Evolutionary conservation across 768 basidiomycete species (phyloP).

Genomic region (Paxillus rubicundulus): DNA sequence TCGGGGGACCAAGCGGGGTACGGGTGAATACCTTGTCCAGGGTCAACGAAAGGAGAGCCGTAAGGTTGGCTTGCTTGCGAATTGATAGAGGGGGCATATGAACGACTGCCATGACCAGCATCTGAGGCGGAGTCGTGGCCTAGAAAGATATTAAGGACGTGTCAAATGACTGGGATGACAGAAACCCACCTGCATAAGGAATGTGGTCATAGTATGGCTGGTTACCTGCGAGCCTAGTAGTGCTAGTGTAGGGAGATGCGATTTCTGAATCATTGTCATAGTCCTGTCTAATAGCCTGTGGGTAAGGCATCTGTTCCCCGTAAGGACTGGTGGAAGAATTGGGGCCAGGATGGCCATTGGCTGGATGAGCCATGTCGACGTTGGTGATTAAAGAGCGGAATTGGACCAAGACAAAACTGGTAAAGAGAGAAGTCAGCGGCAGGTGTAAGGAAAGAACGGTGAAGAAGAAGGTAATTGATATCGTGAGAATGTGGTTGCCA

Average conservation of each 20-base stretch:
- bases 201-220: conserved; percentile 33
- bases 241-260: conserved; percentile 58
- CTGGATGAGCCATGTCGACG: conserved; percentile 32
- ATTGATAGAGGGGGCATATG: conserved; percentile 56
- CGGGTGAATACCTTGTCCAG: conserved; percentile 56
- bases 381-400: conserved; percentile 18
- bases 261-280: conserved; percentile 50
- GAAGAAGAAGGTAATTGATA: no score
- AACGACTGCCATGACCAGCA: conserved; percentile 34
- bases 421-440: conserved; percentile 22
- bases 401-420: conserved; percentile 7
- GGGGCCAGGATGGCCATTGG: conserved; percentile 38
- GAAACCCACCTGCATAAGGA: conserved; percentile 19
- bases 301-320: conserved; percentile 17
- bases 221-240: conserved; percentile 51
- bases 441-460: conserved; percentile 23
- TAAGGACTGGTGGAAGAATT: conserved; percentile 29
- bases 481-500: conserved; percentile 13
- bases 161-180: not conserved
- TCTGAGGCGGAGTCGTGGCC: conserved; percentile 30
- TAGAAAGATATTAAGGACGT: conserved; percentile 3
- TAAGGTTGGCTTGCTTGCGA: conserved; percentile 59
- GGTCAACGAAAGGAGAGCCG: conserved; percentile 59
- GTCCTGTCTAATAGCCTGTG: conserved; percentile 35
- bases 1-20: conserved; percentile 96